phyloP scores from a whole-genome alignment of 768 basidiomycete genomes.

The Neoboletus subvelutipes region DNA sequence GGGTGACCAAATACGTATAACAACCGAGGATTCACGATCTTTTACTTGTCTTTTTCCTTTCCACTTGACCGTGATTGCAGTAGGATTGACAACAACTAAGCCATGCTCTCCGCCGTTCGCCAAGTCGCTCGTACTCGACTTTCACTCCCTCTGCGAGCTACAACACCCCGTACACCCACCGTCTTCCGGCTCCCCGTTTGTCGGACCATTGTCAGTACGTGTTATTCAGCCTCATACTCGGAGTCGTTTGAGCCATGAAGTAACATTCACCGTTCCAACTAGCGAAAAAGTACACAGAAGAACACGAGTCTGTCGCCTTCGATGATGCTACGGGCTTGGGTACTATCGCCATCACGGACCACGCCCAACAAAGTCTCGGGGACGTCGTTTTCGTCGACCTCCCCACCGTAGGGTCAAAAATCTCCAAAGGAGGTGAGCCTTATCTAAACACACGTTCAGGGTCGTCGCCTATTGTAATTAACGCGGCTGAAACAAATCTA shows the following conservation, averaged over 20 bases:
- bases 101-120: slow-evolving; percentile 21
- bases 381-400: slow-evolving; percentile 98
- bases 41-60: slow-evolving; percentile 54
- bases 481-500: slow-evolving; percentile 29
- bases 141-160: slow-evolving; percentile 3
- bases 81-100: not conserved
- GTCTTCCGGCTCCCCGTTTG: slow-evolving; percentile 5
- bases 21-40: not conserved
- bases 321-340: slow-evolving; percentile 47
- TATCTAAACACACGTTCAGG: not conserved
- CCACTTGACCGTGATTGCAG: not conserved
- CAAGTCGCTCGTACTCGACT: slow-evolving; percentile 15
- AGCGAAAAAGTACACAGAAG: slow-evolving; percentile 55
- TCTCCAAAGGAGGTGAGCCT: slow-evolving; percentile 73
- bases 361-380: slow-evolving; percentile 88
- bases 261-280: not conserved
- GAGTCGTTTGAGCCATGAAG: not conserved
- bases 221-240: not conserved
- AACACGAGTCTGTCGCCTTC: slow-evolving; percentile 36
- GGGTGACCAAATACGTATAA: slow-evolving; percentile 22
- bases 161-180: not conserved
- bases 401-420: slow-evolving; percentile 57
- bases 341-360: slow-evolving; percentile 82
- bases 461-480: not conserved
- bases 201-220: slow-evolving; percentile 31